Evolutionary conservation across 2,329 filamentous ascomycete genomes (phyloP).

Genomic region (Colletotrichum chlorophyti): DNA sequence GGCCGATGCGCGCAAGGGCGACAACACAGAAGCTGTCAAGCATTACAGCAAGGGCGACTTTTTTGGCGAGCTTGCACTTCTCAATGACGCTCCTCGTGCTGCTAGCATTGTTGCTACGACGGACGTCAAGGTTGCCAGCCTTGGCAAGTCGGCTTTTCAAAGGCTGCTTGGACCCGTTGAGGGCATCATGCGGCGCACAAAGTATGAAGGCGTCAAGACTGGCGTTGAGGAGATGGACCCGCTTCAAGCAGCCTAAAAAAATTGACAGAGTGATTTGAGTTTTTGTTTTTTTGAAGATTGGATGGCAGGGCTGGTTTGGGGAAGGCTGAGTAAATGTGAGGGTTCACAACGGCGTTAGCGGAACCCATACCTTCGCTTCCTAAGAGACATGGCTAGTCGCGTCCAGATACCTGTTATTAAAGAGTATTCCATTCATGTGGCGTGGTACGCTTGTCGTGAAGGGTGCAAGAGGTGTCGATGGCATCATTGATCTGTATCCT

Average conservation of each 20-base stretch:
- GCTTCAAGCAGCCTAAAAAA: conserved; percentile 50
- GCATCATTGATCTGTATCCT: conserved; percentile 15
- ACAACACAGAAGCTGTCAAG: conserved; percentile 73
- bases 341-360: conserved; percentile 32
- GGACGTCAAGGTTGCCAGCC: conserved; percentile 89
- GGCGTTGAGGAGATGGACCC: conserved; percentile 74
- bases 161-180: conserved; percentile 90
- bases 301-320: conserved; percentile 17
- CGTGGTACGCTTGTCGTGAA: background rate
- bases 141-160: conserved; percentile 96
- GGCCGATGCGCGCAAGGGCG: conserved; percentile 86
- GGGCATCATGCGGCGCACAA: conserved; percentile 87
- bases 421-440: conserved; percentile 19
- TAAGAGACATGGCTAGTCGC: conserved; percentile 43
- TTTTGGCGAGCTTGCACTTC: conserved; percentile 92
- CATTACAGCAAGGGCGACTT: conserved; percentile 91
- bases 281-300: conserved; percentile 22
- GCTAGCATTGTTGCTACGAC: conserved; percentile 85
- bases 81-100: conserved; percentile 92
- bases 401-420: conserved; percentile 39
- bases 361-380: conserved; percentile 41
- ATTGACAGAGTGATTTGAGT: background rate
- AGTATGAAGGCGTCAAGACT: conserved; percentile 65
- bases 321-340: conserved; percentile 16
- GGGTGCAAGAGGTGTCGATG: background rate